Base-by-base conservation (phyloP, 1,284 basidiomycete species). In the Irpex rosettiformis region DNA sequence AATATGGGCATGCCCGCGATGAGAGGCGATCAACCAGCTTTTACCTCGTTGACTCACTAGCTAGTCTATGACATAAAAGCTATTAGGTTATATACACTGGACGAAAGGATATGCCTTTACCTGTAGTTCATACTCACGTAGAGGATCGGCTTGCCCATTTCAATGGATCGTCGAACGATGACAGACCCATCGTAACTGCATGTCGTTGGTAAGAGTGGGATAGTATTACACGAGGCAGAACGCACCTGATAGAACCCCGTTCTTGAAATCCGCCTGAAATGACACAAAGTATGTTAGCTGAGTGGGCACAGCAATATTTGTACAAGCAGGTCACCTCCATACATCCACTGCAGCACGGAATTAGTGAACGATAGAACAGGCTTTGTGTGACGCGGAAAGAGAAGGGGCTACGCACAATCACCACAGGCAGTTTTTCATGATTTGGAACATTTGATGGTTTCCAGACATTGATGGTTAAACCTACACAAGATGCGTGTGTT, bases 261-360 rank as follows among this genome's bases (percentile, higher is more conserved):
- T 40, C 33, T 40, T 40, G 33, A 40, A 40, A 40, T 11, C 33
- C 33, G 11, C 33, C 33, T 40, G n/a, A 40, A n/a, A 40, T 40
- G 13, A 11, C 33, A 4, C 33, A 40, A 40, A 40, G 11, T 13
- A 40, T 40, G 10, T 4, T n/a, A n/a, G 11, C 13, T 40, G 33
- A 40, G 33, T 13, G 13, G 11, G 33, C 33, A n/a, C n/a, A 40
- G 33, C n/a, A 40, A 13, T 13, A n/a, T 40, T 40, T 6, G 13
- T 40, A 40, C 33, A n/a, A n/a, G n/a, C n/a, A n/a, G 72, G 70
- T 58, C 65, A 82, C 75, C 82, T 64, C 82, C 83, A 58, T 73
- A 82, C 33, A 85, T 79, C 80, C 81, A 84, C 80, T 83, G 7
- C n/a, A 40, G 11, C 33, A 5, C 5, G 56, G 21, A 10, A n/a